Evolutionary conservation across 1,284 basidiomycete species (phyloP).

Genomic region (Puccinia horiana): DNA sequence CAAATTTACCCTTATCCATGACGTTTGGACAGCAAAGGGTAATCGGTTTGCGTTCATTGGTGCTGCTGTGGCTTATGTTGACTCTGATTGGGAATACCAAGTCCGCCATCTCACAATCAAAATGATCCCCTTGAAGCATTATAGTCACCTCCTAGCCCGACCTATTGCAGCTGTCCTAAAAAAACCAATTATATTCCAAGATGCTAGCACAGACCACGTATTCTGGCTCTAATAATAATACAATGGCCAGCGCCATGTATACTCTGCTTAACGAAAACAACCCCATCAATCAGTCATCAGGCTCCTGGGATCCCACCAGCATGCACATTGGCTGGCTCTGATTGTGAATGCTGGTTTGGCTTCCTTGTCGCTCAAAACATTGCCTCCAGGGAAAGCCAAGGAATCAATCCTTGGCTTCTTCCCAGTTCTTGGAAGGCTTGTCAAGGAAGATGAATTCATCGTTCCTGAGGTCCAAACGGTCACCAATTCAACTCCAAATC

Average conservation of each 20-base stretch:
- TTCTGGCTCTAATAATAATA: not conserved
- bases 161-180: not conserved
- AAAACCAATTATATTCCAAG: not conserved
- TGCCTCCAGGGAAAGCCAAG: not conserved
- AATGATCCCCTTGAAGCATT: constrained; percentile 14
- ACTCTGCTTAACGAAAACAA: not conserved
- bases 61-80: not conserved
- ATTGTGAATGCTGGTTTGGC: not conserved
- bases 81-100: not conserved
- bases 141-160: not conserved
- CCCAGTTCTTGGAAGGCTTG: not conserved
- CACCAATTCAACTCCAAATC: too few species aligned
- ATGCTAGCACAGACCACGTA: constrained; percentile 1
- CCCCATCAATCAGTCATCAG: not conserved
- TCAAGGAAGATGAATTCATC: not conserved
- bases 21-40: constrained; percentile 25
- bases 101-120: not conserved
- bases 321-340: not conserved
- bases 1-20: constrained; percentile 13
- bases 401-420: constrained; percentile 1
- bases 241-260: constrained; percentile 2
- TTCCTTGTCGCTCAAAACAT: not conserved
- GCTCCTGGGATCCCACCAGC: not conserved
- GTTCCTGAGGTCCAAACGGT: not conserved
- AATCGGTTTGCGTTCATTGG: constrained; percentile 19